A percentile compares a stretch with the other conserved stretches of the same genome.
Evolutionary conservation across 148 eudicot genomes (phyloP).

Genomic region (Amaranthus palmeri): DNA sequence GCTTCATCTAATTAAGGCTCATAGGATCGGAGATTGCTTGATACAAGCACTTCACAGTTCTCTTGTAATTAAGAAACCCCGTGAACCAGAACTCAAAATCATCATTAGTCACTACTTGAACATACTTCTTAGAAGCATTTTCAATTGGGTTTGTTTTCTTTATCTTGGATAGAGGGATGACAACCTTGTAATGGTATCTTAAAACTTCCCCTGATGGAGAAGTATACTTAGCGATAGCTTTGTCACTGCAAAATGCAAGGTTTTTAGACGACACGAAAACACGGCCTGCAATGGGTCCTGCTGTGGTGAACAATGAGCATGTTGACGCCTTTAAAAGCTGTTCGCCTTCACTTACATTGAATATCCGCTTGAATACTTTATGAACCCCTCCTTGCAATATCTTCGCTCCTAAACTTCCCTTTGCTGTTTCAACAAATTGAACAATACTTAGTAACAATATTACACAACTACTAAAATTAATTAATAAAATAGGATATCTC

Average conservation of each 20-base stretch:
- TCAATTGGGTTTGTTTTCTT: constrained; percentile 18
- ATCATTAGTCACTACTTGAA: constrained; percentile 32
- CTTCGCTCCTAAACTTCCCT: constrained; percentile 20
- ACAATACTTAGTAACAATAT: not conserved
- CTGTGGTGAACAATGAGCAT: constrained; percentile 20
- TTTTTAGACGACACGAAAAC: constrained; percentile 14
- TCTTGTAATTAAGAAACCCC: constrained; percentile 32
- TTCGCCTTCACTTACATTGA: constrained; percentile 15
- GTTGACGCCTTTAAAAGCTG: constrained; percentile 20
- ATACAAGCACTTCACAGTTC: constrained; percentile 25
- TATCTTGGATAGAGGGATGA: constrained; percentile 33
- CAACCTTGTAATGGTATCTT: constrained; percentile 10
- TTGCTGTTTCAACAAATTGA: not conserved
- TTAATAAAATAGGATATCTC: too few species aligned
- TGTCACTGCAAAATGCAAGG: constrained; percentile 22
- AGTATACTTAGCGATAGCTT: constrained; percentile 4
- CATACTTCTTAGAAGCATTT: constrained; percentile 30
- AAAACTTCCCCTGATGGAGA: constrained; percentile 11
- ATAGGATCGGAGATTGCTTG: not conserved
- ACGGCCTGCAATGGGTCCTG: constrained; percentile 15
- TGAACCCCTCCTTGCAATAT: constrained; percentile 20
- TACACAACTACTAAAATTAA: not conserved
- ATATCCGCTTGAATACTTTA: constrained; percentile 12
- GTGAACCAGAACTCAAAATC: constrained; percentile 36
- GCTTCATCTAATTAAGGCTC: not conserved